Evolutionary conservation across 768 basidiomycete genomes (phyloP).

Genomic region (Clitopilus hobsonii): DNA sequence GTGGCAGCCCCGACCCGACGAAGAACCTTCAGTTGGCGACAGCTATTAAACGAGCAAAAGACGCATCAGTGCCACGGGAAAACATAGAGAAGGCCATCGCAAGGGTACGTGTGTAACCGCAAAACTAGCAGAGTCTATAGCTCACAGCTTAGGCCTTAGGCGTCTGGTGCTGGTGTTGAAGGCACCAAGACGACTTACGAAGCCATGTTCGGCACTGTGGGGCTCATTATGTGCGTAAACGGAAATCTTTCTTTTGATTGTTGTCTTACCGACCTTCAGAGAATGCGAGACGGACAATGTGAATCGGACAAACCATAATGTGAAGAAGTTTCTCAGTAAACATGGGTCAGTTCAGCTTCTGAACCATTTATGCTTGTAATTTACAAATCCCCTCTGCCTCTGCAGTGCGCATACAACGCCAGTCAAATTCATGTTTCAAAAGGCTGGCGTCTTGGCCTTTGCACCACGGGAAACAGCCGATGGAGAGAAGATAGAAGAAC

Average conservation of each 20-base stretch:
- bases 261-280: constrained; percentile 20
- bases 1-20: constrained; percentile 51
- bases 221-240: constrained; percentile 54
- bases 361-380: neutral
- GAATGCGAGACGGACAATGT: constrained; percentile 62
- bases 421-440: constrained; percentile 62
- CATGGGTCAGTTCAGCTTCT: constrained; percentile 36
- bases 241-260: neutral
- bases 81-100: constrained; percentile 62
- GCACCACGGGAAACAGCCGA: constrained; percentile 34
- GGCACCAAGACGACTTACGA: constrained; percentile 56
- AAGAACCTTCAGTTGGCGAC: constrained; percentile 49
- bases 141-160: constrained; percentile 24
- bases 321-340: constrained; percentile 46
- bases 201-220: constrained; percentile 55
- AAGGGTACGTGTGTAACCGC: constrained; percentile 30
- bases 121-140: neutral
- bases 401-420: constrained; percentile 56
- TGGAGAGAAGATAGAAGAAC: constrained; percentile 28
- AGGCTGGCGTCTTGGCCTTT: constrained; percentile 47
- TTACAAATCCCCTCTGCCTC: neutral
- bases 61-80: constrained; percentile 60
- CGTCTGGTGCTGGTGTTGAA: constrained; percentile 36
- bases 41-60: constrained; percentile 51
- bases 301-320: constrained; percentile 54